Evolutionary conservation across 306 rosid species (phyloP).

Genomic region (Prinsepia uniflora): DNA sequence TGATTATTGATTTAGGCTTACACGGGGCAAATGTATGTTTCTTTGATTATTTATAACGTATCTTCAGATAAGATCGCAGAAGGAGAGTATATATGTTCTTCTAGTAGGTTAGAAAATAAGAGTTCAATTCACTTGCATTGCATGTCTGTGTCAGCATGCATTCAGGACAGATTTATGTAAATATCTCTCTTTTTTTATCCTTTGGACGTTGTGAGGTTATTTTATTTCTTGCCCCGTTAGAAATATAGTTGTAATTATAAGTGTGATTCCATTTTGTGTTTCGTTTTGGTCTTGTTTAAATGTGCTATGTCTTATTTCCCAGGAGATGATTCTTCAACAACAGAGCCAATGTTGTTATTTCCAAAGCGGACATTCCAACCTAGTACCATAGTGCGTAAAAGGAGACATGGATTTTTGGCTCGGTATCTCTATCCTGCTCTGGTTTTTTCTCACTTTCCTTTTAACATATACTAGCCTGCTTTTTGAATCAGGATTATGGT

Average conservation of each 20-base stretch:
- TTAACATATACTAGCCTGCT: background rate
- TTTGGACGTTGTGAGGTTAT: background rate
- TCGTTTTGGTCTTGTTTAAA: background rate
- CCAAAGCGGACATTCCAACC: conserved; percentile 92
- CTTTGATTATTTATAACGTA: too few relatives aligned
- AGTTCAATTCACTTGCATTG: background rate
- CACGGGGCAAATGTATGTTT: background rate
- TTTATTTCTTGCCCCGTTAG: background rate
- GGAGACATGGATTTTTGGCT: conserved; percentile 91
- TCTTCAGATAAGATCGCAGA: background rate
- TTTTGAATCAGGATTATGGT: background rate
- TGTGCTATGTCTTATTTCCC: conserved; percentile 14
- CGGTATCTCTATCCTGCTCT: conserved; percentile 45
- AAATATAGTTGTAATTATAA: background rate
- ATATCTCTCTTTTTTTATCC: too few relatives aligned
- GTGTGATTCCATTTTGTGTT: background rate
- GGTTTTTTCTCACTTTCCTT: background rate
- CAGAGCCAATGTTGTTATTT: conserved; percentile 73
- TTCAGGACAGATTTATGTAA: background rate
- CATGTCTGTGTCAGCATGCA: background rate
- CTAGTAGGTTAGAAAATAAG: background rate
- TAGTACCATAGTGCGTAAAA: conserved; percentile 70
- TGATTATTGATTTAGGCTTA: background rate
- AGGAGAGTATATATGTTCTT: background rate
- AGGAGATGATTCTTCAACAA: conserved; percentile 54